These are phyloP conservation scores for Solanum tarijense DNA, from an alignment of 257 asterid species.

Conservation along the genomic window DNA sequence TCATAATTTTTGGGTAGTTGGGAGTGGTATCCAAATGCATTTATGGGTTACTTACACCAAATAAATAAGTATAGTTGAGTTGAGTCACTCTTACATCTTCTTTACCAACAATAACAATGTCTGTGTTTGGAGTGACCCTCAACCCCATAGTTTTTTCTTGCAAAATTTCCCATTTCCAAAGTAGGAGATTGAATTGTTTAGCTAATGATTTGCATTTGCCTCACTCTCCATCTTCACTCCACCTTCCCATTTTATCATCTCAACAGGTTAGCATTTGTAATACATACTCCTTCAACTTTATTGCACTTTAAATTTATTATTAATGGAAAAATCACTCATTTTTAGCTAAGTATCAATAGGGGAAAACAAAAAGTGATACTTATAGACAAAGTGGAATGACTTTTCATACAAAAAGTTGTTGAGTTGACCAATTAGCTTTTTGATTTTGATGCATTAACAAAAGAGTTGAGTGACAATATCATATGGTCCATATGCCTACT, in stretches of 20 bases:
- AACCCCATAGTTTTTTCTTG: neutral
- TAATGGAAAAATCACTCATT: too few species aligned
- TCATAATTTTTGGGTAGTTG: neutral
- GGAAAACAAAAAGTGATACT: neutral
- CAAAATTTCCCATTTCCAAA: neutral
- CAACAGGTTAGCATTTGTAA: constrained; percentile 4
- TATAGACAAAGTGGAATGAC: neutral
- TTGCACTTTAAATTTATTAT: too few species aligned
- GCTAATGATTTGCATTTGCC: neutral
- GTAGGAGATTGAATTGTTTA: neutral
- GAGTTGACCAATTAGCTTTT: neutral
- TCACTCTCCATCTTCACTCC: neutral
- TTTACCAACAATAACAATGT: neutral
- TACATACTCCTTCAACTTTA: too few species aligned
- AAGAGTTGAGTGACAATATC: neutral
- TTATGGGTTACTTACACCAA: neutral
- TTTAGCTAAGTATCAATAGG: too few species aligned
- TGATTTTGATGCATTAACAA: neutral
- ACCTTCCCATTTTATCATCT: constrained; percentile 2
- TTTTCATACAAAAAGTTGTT: too few species aligned
- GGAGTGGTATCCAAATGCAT: neutral
- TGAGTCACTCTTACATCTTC: neutral
- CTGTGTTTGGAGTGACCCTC: neutral
- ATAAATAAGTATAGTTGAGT: neutral
- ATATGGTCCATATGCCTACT: too few species aligned